Evolutionary conservation across 257 asterid species (phyloP).

Genomic region (Apocynum venetum): DNA sequence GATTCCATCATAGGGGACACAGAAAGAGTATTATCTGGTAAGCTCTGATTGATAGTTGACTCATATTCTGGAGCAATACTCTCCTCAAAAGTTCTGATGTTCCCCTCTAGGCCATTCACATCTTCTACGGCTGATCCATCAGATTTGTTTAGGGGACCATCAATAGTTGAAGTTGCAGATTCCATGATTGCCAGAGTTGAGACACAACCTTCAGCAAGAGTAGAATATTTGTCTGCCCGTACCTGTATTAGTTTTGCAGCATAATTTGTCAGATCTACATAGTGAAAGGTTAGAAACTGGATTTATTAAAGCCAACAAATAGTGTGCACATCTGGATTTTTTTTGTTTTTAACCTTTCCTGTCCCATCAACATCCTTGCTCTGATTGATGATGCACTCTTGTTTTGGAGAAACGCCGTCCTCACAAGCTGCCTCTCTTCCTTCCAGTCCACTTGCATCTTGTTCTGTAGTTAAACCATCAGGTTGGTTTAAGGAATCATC

Average conservation of each 20-base stretch:
- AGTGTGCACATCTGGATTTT: background rate
- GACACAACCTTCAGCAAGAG: background rate
- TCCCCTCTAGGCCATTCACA: background rate
- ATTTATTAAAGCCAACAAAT: background rate
- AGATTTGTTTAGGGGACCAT: background rate
- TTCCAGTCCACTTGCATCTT: background rate
- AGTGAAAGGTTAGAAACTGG: conserved; percentile 2
- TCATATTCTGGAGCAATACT: conserved; percentile 17
- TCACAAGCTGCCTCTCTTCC: background rate
- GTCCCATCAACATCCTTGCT: background rate
- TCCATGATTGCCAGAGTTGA: background rate
- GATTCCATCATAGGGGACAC: background rate
- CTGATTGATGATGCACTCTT: background rate
- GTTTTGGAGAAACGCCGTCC: conserved; percentile 19
- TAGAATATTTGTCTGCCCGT: background rate
- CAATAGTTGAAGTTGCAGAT: background rate
- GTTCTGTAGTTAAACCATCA: conserved; percentile 22
- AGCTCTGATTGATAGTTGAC: background rate
- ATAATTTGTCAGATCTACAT: background rate
- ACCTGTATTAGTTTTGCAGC: background rate
- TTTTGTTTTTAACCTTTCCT: background rate
- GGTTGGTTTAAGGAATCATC: background rate
- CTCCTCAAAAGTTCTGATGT: conserved; percentile 7
- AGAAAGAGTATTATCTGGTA: conserved; percentile 3
- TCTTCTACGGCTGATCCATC: conserved; percentile 22